Conservation (phyloP, 176 grass and related monocot genomes). For the Aegilops bicornis region DNA sequence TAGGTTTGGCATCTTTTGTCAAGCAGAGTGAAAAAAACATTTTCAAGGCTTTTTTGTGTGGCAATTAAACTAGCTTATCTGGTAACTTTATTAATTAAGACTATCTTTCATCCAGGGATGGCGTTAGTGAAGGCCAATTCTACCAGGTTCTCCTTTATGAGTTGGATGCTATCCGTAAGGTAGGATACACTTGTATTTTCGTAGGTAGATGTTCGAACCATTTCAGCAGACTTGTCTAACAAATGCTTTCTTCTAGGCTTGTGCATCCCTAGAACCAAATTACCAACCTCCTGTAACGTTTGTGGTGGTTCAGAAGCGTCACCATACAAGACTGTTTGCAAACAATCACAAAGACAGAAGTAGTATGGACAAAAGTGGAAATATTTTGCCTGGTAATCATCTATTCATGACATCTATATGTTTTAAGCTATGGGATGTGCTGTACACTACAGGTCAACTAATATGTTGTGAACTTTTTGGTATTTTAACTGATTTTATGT, state of each 20-base stretch:
- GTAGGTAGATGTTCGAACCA: neutral
- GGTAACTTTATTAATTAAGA: neutral
- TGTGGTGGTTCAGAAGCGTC: slow-evolving; percentile 98
- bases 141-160: slow-evolving; percentile 99
- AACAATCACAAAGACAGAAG: slow-evolving; percentile 99
- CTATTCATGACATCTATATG: slow-evolving; percentile 10
- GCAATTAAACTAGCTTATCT: neutral
- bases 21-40: neutral
- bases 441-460: neutral
- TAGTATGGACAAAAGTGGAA: slow-evolving; percentile 94
- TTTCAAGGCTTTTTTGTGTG: neutral
- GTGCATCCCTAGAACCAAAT: slow-evolving; percentile 96
- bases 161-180: slow-evolving; percentile 99
- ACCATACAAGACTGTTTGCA: slow-evolving; percentile 94
- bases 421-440: neutral
- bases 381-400: slow-evolving; percentile 92
- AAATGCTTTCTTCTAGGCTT: slow-evolving; percentile 63
- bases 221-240: slow-evolving; percentile 10
- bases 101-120: slow-evolving; percentile 62
- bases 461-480: neutral
- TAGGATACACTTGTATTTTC: slow-evolving; percentile 29
- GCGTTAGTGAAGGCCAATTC: slow-evolving; percentile 98
- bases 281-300: slow-evolving; percentile 99
- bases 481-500: neutral
- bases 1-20: neutral